Conservation (phyloP, 768 basidiomycete genomes). For the Xerocomus potaroensis region DNA sequence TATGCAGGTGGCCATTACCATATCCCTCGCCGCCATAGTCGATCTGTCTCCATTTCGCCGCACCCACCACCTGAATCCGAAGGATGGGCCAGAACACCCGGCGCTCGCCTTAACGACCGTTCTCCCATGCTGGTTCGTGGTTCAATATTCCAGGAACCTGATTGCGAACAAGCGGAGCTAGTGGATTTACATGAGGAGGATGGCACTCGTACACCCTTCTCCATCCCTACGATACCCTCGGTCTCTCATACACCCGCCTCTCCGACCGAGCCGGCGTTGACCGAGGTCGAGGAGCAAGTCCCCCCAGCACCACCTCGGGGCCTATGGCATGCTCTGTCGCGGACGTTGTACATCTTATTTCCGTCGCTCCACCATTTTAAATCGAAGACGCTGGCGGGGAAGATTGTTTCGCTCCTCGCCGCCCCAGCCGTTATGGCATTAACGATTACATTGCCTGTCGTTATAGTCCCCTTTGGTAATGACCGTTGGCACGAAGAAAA, state of each 20-base stretch:
- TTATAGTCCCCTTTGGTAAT: constrained; percentile 54
- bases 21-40: constrained; percentile 28
- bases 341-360: constrained; percentile 65
- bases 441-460: constrained; percentile 89
- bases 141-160: constrained; percentile 20
- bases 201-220: constrained; percentile 13
- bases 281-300: constrained; percentile 42
- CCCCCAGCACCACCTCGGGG: constrained; percentile 41
- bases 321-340: constrained; percentile 32
- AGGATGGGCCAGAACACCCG: constrained; percentile 50
- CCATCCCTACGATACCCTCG: constrained; percentile 43
- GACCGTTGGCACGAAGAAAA: constrained; percentile 22
- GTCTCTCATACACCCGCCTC: constrained; percentile 55
- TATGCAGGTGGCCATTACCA: constrained; percentile 77
- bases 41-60: constrained; percentile 32
- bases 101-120: constrained; percentile 50
- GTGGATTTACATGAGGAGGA: constrained; percentile 13
- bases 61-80: constrained; percentile 30
- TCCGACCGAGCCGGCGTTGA: constrained; percentile 36
- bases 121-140: constrained; percentile 34
- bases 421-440: constrained; percentile 82
- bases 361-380: constrained; percentile 77
- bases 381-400: constrained; percentile 65
- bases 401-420: constrained; percentile 73
- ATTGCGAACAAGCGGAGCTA: constrained; percentile 6